phyloP scores from a whole-genome alignment of 2,329 filamentous ascomycete genomes.

The Ambrosiella beaveri region DNA sequence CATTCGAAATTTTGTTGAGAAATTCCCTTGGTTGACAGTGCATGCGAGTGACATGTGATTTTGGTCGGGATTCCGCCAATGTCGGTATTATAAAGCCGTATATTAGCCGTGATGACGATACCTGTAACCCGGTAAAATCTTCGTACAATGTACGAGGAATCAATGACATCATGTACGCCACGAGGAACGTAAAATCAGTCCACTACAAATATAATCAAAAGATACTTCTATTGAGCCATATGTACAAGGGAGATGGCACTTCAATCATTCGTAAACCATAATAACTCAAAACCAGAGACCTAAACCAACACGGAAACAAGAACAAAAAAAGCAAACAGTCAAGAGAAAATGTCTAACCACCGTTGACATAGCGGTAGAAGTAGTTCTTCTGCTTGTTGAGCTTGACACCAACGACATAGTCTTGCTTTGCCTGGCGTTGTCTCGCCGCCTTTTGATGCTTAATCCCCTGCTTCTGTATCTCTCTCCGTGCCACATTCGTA shows the following conservation, averaged over 20 bases:
- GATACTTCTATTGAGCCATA: conserved; percentile 1
- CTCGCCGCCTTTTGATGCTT: conserved; percentile 8
- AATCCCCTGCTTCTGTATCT: conserved; percentile 10
- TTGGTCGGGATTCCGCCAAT: too few species aligned
- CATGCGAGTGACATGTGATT: not conserved
- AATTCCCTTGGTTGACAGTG: too few species aligned
- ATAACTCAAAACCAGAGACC: not conserved
- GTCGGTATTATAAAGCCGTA: too few species aligned
- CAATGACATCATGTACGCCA: not conserved
- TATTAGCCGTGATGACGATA: too few species aligned
- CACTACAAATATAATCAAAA: not conserved
- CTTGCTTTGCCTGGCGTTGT: conserved; percentile 10
- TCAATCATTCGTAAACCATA: conserved; percentile 2
- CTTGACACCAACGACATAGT: conserved; percentile 12
- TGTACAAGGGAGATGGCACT: not conserved
- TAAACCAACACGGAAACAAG: conserved; percentile 1
- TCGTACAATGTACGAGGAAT: not conserved
- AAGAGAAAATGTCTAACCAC: conserved; percentile 21
- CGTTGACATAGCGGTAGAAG: conserved; percentile 32
- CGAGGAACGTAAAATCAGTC: not conserved
- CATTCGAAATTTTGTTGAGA: too few species aligned
- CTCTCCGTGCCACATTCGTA: not conserved
- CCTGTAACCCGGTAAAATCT: not conserved
- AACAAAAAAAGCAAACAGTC: not conserved
- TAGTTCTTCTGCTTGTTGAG: conserved; percentile 42